These are phyloP conservation scores for Barbatosphaeria neglecta DNA, from an alignment of 495 filamentous ascomycete species.

Conservation along the genomic window DNA sequence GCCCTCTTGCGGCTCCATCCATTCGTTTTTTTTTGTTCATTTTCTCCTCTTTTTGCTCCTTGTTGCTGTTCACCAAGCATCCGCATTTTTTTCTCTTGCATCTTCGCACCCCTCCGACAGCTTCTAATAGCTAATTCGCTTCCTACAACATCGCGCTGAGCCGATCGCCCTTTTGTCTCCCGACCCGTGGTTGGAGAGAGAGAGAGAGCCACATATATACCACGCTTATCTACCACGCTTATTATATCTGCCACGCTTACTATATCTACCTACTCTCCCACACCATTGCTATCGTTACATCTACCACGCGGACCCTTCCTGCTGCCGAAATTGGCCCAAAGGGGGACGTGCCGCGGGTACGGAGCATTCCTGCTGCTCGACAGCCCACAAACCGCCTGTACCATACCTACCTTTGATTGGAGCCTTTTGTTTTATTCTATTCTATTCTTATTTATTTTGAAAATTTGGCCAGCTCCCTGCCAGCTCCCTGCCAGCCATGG, in stretches of 20 bases:
- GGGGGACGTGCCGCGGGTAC: no score
- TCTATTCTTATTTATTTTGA: no score
- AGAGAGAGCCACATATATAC: no score
- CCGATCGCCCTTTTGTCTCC: neutral
- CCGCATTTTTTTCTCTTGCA: neutral
- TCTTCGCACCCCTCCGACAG: neutral
- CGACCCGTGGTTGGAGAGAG: neutral
- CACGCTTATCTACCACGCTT: neutral
- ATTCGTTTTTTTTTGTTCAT: no score
- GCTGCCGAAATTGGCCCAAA: neutral
- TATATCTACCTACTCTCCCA: no score
- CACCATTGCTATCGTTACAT: neutral
- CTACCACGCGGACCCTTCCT: neutral
- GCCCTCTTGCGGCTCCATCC: no score
- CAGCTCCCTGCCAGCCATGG: neutral
- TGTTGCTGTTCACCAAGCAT: neutral
- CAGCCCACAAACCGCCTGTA: no score
- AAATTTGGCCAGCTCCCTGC: no score
- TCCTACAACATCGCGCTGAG: neutral
- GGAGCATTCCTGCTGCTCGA: no score
- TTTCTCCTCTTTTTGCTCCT: neutral
- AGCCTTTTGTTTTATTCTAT: no score
- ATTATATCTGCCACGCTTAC: neutral
- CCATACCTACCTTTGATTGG: no score
- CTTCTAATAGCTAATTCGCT: neutral